Percentiles rank a stretch among this genome's conserved stretches.
These are phyloP conservation scores for Mycosphaerella sp. DNA, from an alignment of 2,329 filamentous ascomycete genomes.

Conservation along the genomic window DNA sequence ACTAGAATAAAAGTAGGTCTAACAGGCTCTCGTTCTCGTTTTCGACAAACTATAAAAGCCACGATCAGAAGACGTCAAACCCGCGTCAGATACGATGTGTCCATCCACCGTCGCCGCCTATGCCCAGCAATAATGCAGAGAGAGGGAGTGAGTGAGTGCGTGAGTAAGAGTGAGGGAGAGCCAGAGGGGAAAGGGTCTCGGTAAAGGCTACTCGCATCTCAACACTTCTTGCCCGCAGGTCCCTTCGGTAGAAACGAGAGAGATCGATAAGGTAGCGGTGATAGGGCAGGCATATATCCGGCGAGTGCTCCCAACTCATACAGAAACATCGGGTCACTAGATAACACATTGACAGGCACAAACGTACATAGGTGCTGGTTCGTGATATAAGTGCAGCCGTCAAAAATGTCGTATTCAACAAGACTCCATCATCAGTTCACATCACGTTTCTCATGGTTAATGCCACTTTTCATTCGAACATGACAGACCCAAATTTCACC, in stretches of 20 bases:
- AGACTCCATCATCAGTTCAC: no score
- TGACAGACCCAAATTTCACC: neutral
- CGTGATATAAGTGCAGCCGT: neutral
- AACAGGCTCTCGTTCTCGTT: neutral
- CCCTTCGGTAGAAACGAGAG: no score
- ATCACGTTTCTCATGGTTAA: no score
- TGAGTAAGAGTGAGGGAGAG: no score
- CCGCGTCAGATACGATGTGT: neutral
- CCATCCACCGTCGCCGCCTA: neutral
- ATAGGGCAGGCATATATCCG: neutral
- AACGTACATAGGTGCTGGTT: no score
- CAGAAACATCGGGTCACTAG: no score
- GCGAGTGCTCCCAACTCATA: neutral
- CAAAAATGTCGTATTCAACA: no score
- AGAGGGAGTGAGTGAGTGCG: no score
- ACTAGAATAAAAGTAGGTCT: neutral
- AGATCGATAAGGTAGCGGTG: neutral
- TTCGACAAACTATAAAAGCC: neutral
- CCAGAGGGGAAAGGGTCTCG: no score
- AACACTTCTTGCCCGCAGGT: neutral
- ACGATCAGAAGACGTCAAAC: neutral
- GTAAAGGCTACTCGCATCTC: neutral
- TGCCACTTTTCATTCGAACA: neutral
- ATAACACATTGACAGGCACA: no score
- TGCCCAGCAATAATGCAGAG: neutral